phyloP scores from a whole-genome alignment of 768 basidiomycete genomes.

The Daedaleopsis nitida region DNA sequence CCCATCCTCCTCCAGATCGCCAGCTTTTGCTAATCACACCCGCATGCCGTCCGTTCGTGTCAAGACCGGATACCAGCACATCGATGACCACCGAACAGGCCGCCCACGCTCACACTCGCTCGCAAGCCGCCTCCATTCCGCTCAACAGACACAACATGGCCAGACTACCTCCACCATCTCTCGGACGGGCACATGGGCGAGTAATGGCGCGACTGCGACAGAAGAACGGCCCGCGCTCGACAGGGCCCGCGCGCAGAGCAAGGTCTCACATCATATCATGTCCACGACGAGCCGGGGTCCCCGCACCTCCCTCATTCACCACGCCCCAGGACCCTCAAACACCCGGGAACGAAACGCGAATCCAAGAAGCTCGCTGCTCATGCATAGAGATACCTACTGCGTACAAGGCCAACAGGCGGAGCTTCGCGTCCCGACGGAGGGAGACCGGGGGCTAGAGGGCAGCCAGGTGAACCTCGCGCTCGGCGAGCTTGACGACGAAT shows the following conservation, averaged over 20 bases:
- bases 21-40: slow-evolving; percentile 2
- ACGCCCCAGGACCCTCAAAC: neutral
- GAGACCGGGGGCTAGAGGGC: slow-evolving; percentile 43
- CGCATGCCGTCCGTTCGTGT: slow-evolving; percentile 55
- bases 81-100: slow-evolving; percentile 14
- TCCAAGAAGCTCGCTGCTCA: slow-evolving; percentile 1
- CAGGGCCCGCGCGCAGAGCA: slow-evolving; percentile 23
- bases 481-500: slow-evolving; percentile 9
- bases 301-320: slow-evolving; percentile 1
- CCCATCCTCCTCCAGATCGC: slow-evolving; percentile 1
- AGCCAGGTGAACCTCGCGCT: slow-evolving; percentile 43
- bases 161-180: neutral
- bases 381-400: slow-evolving; percentile 29
- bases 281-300: slow-evolving; percentile 4
- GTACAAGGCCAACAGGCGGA: slow-evolving; percentile 45
- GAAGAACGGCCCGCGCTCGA: slow-evolving; percentile 2
- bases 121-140: slow-evolving; percentile 5
- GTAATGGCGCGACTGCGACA: slow-evolving; percentile 1
- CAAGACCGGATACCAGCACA: slow-evolving; percentile 31
- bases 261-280: slow-evolving; percentile 28
- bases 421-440: slow-evolving; percentile 35
- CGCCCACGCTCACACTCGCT: slow-evolving; percentile 23
- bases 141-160: neutral
- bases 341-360: slow-evolving; percentile 2
- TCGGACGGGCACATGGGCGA: neutral